A percentile compares a stretch with the other conserved stretches of the same genome.
These are phyloP conservation scores for Skeletonema marinoi DNA, from an alignment of 108 stramenopile species.

Conservation along the genomic window DNA sequence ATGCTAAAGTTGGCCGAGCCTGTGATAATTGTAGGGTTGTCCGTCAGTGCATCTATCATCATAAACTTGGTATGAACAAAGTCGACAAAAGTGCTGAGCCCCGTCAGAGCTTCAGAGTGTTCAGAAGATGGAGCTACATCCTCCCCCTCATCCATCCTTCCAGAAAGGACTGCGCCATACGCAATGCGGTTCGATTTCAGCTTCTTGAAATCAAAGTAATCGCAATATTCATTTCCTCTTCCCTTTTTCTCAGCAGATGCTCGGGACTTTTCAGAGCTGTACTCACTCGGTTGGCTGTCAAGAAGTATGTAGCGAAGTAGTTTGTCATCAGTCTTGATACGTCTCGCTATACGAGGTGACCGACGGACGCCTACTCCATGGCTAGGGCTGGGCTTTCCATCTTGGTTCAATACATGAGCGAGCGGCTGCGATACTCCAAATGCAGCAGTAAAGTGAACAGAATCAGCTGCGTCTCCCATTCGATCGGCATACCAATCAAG, in stretches of 20 bases:
- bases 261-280: constrained; percentile 15
- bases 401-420: constrained; percentile 28
- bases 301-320: constrained; percentile 38
- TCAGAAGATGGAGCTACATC: neutral
- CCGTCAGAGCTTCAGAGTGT: constrained; percentile 18
- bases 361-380: constrained; percentile 25
- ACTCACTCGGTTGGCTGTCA: constrained; percentile 41
- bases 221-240: constrained; percentile 7
- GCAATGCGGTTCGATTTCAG: constrained; percentile 27
- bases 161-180: constrained; percentile 25
- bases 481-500: constrained; percentile 42
- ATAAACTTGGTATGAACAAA: constrained; percentile 43
- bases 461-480: constrained; percentile 19
- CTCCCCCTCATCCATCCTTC: neutral
- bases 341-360: constrained; percentile 33
- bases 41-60: constrained; percentile 37
- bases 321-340: neutral
- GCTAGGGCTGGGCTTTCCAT: neutral
- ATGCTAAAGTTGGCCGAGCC: constrained; percentile 45
- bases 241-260: constrained; percentile 30
- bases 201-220: constrained; percentile 38
- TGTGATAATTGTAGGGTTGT: constrained; percentile 38
- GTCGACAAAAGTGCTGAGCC: constrained; percentile 36
- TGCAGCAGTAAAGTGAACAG: constrained; percentile 37
- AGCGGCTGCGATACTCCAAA: constrained; percentile 38